Evolutionary conservation across 1,284 basidiomycete genomes (phyloP), one percentile per base, ranked within the genome.

Genomic region (Leccinum pachyderme): DNA sequence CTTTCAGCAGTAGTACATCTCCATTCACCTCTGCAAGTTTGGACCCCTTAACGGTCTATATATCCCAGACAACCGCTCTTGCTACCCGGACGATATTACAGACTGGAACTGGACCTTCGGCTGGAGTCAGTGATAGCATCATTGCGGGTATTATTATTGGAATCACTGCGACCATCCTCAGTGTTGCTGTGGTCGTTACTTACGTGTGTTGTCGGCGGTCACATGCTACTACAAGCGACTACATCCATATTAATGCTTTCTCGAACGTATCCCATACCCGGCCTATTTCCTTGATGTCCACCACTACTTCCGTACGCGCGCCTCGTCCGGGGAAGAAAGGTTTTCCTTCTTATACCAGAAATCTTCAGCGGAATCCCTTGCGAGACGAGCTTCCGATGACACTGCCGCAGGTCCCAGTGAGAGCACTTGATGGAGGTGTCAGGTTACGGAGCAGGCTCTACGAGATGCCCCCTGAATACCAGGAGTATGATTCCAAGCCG

Each of bases 351-450:
- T 24, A 24, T 25, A 11, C 41, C 13, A 8, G 41, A 3, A 25
- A 24, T 13, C 12, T 7, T 12, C 41, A 24, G 41, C 24, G 13
- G 22, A 24, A 25, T 7, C 5, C 4, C 12, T 7, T 2, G 22
- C 22, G 22, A 43, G 41, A 15, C 41, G 41, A 43, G 11, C 12
- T 24, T 41, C 35, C 25, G 18, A 37, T n/a, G 18, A 4, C 48
- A 11, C 37, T 51, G 7, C 25, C 49, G 2, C 28, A 15, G 6
- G 18, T 29, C 25, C 55, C 49, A 25, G 25, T 31, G 31, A 59
- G 44, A 44, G 28, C 41, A 9, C 24, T 33, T 46, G 61, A 60
- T 13, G 46, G 41, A 25, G 52, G 51, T 7, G 51, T 45, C 52
- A 47, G 35, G 8, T 6, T 58, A 8, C 18, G 25, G 18, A 37